Evolutionary conservation across 164 flowering plant genomes (phyloP).

Genomic region (Hamamelis virginiana): DNA sequence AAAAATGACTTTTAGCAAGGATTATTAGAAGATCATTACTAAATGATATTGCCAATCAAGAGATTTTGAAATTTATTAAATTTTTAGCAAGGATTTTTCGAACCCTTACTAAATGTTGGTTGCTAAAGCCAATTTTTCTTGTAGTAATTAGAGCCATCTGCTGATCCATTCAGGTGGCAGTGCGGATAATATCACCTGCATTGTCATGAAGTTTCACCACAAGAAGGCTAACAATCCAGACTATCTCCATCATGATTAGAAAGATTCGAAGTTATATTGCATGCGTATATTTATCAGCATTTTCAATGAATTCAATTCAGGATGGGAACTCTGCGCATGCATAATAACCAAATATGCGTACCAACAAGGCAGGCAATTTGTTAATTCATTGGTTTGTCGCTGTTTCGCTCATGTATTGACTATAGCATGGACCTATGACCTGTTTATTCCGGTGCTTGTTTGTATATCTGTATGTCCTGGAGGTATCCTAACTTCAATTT

Average conservation of each 20-base stretch:
- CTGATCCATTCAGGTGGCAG: slow-evolving; percentile 51
- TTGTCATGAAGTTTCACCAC: slow-evolving; percentile 83
- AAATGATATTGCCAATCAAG: no score
- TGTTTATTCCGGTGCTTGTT: neutral
- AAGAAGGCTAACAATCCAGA: slow-evolving; percentile 30
- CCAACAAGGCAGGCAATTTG: slow-evolving; percentile 19
- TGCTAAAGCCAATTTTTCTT: no score
- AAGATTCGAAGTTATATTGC: slow-evolving; percentile 1
- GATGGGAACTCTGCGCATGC: slow-evolving; percentile 9
- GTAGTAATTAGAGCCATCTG: neutral
- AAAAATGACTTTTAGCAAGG: no score
- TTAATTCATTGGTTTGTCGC: slow-evolving; percentile 17
- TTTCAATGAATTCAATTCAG: neutral
- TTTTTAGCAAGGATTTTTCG: no score
- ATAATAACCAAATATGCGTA: slow-evolving; percentile 12
- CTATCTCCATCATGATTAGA: slow-evolving; percentile 5
- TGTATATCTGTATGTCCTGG: neutral
- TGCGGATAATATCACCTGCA: slow-evolving; percentile 95
- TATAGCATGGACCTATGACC: neutral
- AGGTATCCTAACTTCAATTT: neutral
- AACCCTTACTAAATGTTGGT: no score
- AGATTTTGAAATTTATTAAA: no score
- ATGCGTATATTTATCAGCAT: neutral
- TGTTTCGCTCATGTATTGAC: slow-evolving; percentile 1
- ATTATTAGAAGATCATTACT: no score